phyloP scores from a whole-genome alignment of 306 rosid species.

The Vachellia collinsii region DNA sequence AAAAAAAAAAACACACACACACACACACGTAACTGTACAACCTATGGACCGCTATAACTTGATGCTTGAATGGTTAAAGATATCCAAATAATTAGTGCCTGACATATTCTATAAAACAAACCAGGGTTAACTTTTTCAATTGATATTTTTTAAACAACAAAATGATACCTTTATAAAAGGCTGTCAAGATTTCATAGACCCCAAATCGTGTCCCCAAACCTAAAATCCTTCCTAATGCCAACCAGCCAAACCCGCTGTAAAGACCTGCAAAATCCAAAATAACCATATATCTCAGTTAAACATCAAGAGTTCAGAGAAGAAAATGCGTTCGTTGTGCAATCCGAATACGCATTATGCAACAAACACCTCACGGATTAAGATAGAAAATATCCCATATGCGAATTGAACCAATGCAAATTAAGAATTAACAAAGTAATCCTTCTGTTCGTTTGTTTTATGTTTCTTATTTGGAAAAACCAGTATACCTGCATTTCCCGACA shows the following conservation, averaged over 20 bases:
- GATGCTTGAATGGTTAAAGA: neutral
- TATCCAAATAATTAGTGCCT: neutral
- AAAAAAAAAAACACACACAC: no score
- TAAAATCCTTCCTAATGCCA: constrained; percentile 68
- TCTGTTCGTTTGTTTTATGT: no score
- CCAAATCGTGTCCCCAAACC: constrained; percentile 88
- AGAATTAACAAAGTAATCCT: neutral
- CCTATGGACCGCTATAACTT: neutral
- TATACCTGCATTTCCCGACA: constrained; percentile 68
- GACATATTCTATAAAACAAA: neutral
- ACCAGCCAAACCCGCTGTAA: constrained; percentile 75
- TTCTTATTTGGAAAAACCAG: neutral
- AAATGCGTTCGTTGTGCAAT: constrained; percentile 9
- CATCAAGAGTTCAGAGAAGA: neutral
- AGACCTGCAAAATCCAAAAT: constrained; percentile 55
- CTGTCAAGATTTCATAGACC: constrained; percentile 78
- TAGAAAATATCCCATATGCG: neutral
- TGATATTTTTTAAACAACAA: neutral
- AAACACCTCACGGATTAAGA: neutral
- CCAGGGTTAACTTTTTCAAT: neutral
- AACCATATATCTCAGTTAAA: constrained; percentile 30
- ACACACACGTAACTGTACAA: constrained; percentile 6
- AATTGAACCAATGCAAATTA: neutral
- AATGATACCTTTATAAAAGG: constrained; percentile 40
- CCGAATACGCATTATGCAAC: constrained; percentile 2